Evolutionary conservation across 202 grass and related monocot species (phyloP), one percentile per base, ranked within the genome.

Genomic region (Dendrocalamus latiflorus): DNA sequence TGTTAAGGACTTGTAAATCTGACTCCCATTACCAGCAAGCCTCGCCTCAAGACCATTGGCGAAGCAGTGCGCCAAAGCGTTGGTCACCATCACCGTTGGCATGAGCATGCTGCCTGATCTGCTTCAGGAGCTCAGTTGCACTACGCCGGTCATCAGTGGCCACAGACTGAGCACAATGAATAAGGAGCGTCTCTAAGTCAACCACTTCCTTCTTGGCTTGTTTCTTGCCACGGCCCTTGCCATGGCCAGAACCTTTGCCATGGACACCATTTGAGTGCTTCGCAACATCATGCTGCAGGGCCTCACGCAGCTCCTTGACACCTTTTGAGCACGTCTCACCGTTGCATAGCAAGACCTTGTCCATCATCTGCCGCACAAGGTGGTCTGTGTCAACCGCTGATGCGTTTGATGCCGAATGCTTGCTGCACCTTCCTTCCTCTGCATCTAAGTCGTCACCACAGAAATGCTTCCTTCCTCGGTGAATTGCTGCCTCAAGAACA

Each of bases 131-230:
- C 15, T 95, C 93, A 2, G 74, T 81, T 18, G 96, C 91, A 73
- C 80, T 83, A 34, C 86, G 81, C 21, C 84, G 81, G 41, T 99
- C 93, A 73, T 91, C 91, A 21, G 84, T 89, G 47, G 93, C 78
- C 26, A 99, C 97, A 48, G 93, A 83, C 84, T 99, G 97, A 41
- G 97, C 91, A n/a, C 97, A 99, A 74, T 96, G 93, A 15, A 90
- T 86, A 14, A 99, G 91, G 36, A 99, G 87, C 16, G 93, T 99
- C 64, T 83, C 80, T 49, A 99, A 62, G 81, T 99, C 96, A 3
- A 99, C 83, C 33, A 95, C 87, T 57, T 96, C 93, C 68, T 90
- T 93, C 89, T 96, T 96, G 0, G 85, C 69, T 3, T 99, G 91
- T 15, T 89, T 99, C 78, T 86, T 96, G 71, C 86, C 88, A 58